phyloP scores from a whole-genome alignment of 164 flowering plant genomes.

The Macadamia integrifolia region DNA sequence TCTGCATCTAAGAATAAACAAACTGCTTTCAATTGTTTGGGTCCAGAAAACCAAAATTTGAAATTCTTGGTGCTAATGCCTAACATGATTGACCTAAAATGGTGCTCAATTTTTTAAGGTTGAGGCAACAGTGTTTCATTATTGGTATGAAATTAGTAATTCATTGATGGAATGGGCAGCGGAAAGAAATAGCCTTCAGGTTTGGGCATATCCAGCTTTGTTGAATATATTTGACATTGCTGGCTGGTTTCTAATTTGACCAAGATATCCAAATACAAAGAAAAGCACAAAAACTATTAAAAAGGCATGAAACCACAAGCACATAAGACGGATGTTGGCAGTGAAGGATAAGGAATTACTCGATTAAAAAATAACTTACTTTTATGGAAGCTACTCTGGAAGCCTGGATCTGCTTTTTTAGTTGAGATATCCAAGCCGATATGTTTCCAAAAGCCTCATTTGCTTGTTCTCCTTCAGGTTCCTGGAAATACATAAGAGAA shows the following conservation, averaged over 20 bases:
- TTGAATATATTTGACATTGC: too few relatives aligned
- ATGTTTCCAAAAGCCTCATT: slow-evolving; percentile 30
- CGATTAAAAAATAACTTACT: slow-evolving; percentile 30
- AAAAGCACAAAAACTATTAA: neutral
- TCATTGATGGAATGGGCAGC: neutral
- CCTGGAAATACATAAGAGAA: slow-evolving; percentile 11
- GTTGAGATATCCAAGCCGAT: slow-evolving; percentile 33
- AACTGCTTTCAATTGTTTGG: neutral
- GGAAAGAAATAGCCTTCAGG: neutral
- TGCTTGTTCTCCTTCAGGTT: slow-evolving; percentile 20
- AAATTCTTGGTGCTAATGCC: neutral
- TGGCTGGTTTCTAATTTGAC: too few relatives aligned
- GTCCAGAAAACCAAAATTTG: neutral
- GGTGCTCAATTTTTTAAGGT: neutral
- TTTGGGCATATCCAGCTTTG: too few relatives aligned
- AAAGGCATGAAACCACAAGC: neutral
- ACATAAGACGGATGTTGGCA: neutral
- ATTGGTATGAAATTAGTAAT: neutral
- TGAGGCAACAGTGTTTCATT: too few relatives aligned
- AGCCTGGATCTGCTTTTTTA: slow-evolving; percentile 63
- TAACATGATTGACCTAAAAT: neutral
- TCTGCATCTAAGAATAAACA: neutral
- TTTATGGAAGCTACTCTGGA: slow-evolving; percentile 47
- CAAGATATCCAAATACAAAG: neutral
- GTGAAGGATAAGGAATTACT: neutral